phyloP scores from a whole-genome alignment of 352 stramenopile species.

The Phytophthora rubi region DNA sequence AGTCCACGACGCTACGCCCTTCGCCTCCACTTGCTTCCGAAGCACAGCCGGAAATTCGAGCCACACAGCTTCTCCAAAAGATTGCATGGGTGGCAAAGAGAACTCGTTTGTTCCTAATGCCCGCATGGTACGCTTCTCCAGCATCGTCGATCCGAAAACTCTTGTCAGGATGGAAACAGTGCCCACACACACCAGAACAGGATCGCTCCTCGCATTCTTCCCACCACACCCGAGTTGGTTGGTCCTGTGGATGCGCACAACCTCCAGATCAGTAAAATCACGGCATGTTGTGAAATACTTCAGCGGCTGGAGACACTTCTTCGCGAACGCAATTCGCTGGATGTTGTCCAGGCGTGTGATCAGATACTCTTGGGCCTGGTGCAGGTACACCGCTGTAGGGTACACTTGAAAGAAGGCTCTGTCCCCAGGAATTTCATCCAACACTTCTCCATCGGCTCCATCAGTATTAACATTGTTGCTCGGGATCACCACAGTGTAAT shows the following conservation, averaged over 20 bases:
- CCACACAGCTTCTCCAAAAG: constrained; percentile 95
- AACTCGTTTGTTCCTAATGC: constrained; percentile 91
- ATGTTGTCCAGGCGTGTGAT: constrained; percentile 86
- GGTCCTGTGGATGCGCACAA: constrained; percentile 72
- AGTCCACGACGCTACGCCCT: constrained; percentile 44
- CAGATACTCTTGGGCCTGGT: constrained; percentile 92
- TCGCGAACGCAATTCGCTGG: constrained; percentile 71
- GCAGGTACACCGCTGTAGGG: constrained; percentile 91
- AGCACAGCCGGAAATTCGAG: constrained; percentile 88
- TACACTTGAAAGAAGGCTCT: constrained; percentile 93
- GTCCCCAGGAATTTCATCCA: constrained; percentile 90
- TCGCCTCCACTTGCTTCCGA: constrained; percentile 45
- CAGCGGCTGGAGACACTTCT: constrained; percentile 62
- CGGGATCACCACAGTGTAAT: constrained; percentile 69
- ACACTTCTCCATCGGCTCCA: constrained; percentile 37
- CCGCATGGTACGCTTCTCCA: constrained; percentile 83
- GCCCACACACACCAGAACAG: constrained; percentile 58
- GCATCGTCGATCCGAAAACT: constrained; percentile 86
- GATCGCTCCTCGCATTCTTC: constrained; percentile 16
- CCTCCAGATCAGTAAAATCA: constrained; percentile 90
- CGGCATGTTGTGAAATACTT: constrained; percentile 89
- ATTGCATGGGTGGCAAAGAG: constrained; percentile 95
- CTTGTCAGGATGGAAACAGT: constrained; percentile 78
- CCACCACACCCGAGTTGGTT: constrained; percentile 7
- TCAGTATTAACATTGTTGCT: constrained; percentile 51